Evolutionary conservation across 2,329 filamentous ascomycete species (phyloP).

Genomic region (Dothistroma pini): DNA sequence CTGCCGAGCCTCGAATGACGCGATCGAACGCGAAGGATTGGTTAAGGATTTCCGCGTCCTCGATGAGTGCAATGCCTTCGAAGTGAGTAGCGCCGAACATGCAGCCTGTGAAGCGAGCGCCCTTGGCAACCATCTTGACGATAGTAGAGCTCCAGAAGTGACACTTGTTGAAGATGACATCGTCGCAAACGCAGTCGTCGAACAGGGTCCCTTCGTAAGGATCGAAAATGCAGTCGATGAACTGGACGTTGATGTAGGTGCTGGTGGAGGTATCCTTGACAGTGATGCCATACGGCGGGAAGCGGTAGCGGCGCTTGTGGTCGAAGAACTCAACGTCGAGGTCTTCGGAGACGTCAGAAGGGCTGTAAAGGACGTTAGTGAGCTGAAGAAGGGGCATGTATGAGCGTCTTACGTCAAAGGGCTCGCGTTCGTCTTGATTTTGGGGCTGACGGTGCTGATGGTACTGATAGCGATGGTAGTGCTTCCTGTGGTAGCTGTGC

Average conservation of each 20-base stretch:
- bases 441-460: not conserved
- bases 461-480: not conserved
- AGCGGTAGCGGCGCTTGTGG: not conserved
- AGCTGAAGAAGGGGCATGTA: not conserved
- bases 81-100: not conserved
- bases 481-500: not conserved
- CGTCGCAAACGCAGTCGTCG: constrained; percentile 1
- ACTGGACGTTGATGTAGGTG: not conserved
- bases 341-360: not conserved
- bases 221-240: constrained; percentile 4
- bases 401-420: not conserved
- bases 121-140: not conserved
- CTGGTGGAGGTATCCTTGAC: not conserved
- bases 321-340: not conserved
- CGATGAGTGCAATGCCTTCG: not conserved
- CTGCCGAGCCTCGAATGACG: not conserved
- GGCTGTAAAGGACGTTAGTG: not conserved
- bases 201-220: not conserved
- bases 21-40: not conserved
- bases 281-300: not conserved
- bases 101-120: not conserved
- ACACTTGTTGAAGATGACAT: constrained; percentile 4
- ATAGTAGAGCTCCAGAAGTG: not conserved
- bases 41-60: not conserved
- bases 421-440: not conserved